A percentile compares a stretch with the other conserved stretches of the same genome.
Evolutionary conservation across 768 basidiomycete genomes (phyloP).

Genomic region (Psilocybe tampanensis): DNA sequence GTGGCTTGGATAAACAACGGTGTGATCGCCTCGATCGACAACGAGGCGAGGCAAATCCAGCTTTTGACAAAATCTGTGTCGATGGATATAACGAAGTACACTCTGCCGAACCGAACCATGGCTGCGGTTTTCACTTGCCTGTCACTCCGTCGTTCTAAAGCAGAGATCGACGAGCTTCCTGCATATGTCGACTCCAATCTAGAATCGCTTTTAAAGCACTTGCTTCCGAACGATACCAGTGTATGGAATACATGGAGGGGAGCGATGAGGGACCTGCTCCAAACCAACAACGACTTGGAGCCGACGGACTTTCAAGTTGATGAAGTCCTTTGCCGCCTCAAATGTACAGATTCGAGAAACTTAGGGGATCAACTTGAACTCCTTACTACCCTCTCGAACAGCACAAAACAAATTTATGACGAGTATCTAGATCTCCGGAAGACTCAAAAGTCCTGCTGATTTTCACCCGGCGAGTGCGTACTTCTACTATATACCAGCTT

Average conservation of each 20-base stretch:
- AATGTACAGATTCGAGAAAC: neutral
- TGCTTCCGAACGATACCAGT: slow-evolving; percentile 9
- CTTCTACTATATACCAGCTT: too few species aligned
- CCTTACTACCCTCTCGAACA: slow-evolving; percentile 3
- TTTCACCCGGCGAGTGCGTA: too few species aligned
- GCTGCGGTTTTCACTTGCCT: slow-evolving; percentile 9
- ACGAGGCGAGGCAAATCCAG: slow-evolving; percentile 6
- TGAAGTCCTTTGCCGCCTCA: slow-evolving; percentile 3
- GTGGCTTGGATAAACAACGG: slow-evolving; percentile 10
- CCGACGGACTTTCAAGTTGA: too few species aligned
- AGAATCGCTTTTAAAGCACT: neutral
- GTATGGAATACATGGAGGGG: slow-evolving; percentile 10
- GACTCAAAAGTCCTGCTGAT: too few species aligned
- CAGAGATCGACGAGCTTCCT: slow-evolving; percentile 1
- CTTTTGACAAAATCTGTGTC: slow-evolving; percentile 5
- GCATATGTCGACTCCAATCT: slow-evolving; percentile 7
- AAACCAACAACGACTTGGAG: neutral
- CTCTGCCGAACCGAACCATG: slow-evolving; percentile 6
- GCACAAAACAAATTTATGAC: slow-evolving; percentile 1
- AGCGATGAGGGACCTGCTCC: slow-evolving; percentile 1
- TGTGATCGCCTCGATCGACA: slow-evolving; percentile 9
- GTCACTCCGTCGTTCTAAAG: slow-evolving; percentile 1
- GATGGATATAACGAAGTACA: slow-evolving; percentile 3
- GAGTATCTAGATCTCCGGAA: too few species aligned
- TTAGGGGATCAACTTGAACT: slow-evolving; percentile 6